Evolutionary conservation across 768 basidiomycete species (phyloP).

Genomic region (Rhodotorula paludigena): DNA sequence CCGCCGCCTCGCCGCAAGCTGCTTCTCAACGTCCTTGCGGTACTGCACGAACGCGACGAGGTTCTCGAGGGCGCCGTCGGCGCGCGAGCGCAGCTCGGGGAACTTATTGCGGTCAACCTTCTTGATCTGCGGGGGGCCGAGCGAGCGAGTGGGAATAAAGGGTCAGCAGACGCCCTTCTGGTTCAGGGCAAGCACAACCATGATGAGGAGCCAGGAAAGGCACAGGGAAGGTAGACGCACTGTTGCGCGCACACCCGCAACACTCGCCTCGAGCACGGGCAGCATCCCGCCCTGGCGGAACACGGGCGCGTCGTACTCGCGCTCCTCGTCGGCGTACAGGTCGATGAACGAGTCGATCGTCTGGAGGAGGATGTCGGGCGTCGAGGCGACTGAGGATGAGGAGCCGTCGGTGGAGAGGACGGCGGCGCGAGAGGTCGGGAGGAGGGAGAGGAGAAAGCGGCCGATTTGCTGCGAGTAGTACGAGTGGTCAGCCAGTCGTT

Average conservation of each 20-base stretch:
- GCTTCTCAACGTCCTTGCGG: constrained; percentile 39
- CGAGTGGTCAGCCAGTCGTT: not conserved
- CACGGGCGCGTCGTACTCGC: constrained; percentile 47
- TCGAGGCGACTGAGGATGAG: not conserved
- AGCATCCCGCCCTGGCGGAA: constrained; percentile 46
- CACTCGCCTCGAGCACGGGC: constrained; percentile 40
- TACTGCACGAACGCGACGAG: constrained; percentile 50
- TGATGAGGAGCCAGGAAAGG: not conserved
- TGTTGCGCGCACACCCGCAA: constrained; percentile 45
- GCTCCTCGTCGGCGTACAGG: constrained; percentile 51
- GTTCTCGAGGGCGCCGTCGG: constrained; percentile 51
- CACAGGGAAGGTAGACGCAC: constrained; percentile 42
- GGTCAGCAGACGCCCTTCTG: not conserved
- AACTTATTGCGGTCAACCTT: constrained; percentile 49
- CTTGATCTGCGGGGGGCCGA: constrained; percentile 43
- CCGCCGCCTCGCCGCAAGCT: not conserved
- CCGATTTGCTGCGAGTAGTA: constrained; percentile 43
- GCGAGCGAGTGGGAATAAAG: not conserved
- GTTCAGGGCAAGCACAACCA: not conserved
- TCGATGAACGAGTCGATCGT: constrained; percentile 51
- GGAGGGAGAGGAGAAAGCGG: constrained; percentile 43
- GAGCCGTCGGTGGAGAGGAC: not conserved
- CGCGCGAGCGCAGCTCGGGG: constrained; percentile 45
- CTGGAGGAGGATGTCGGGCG: constrained; percentile 43
- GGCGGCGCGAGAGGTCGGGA: constrained; percentile 9